Conservation (phyloP, 345 rosid genomes). For the Gossypium thurberi region DNA sequence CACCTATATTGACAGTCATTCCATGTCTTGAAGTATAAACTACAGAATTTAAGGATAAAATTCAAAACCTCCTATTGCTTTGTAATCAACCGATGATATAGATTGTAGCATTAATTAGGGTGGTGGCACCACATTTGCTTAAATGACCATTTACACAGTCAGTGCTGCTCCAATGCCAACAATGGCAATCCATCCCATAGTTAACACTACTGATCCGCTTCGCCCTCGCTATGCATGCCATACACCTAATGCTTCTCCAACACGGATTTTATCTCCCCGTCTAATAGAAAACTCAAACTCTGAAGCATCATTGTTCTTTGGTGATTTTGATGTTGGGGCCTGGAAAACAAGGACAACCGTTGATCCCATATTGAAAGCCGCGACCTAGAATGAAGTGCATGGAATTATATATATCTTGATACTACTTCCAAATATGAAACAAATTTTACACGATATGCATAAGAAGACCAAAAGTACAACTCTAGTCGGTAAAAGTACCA, state of each 20-base stretch:
- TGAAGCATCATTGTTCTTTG: slow-evolving; percentile 26
- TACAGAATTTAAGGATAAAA: too few species aligned
- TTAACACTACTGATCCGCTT: too few species aligned
- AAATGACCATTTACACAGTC: too few species aligned
- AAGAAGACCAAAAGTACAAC: not conserved
- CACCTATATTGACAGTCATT: too few species aligned
- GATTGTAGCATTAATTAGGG: too few species aligned
- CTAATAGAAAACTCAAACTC: slow-evolving; percentile 54
- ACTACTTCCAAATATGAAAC: not conserved
- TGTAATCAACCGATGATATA: too few species aligned
- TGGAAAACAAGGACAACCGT: slow-evolving; percentile 90
- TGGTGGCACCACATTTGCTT: too few species aligned
- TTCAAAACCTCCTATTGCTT: too few species aligned
- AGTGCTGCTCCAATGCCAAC: too few species aligned
- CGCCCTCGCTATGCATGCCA: slow-evolving; percentile 35
- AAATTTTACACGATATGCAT: not conserved
- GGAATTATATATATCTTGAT: not conserved
- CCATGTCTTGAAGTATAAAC: too few species aligned
- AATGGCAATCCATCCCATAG: too few species aligned
- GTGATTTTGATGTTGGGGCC: slow-evolving; percentile 51
- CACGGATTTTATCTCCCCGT: slow-evolving; percentile 62
- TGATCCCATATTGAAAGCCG: slow-evolving; percentile 88
- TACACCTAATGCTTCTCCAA: slow-evolving; percentile 74
- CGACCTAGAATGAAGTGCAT: slow-evolving; percentile 41
- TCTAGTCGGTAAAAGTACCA: too few species aligned